Evolutionary conservation across 805 yeast species (phyloP).

Genomic region (Sugiyamaella lignohabitans): DNA sequence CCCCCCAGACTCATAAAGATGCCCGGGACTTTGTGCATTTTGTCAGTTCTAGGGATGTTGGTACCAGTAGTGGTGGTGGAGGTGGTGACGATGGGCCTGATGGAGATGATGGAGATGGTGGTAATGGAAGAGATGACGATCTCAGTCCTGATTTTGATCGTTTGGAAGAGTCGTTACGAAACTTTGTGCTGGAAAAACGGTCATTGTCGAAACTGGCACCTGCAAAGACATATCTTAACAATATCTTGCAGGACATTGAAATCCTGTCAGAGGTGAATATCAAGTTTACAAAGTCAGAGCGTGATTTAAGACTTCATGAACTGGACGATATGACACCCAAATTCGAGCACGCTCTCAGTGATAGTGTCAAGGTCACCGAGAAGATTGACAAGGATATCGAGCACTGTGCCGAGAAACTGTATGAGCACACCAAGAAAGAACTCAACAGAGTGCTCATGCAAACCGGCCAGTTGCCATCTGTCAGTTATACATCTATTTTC

Average conservation of each 20-base stretch:
- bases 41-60: slow-evolving; percentile 57
- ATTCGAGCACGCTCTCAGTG: slow-evolving; percentile 46
- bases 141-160: slow-evolving; percentile 50
- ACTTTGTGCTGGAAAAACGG: slow-evolving; percentile 82
- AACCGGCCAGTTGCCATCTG: slow-evolving; percentile 44
- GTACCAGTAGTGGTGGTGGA: slow-evolving; percentile 35
- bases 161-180: slow-evolving; percentile 76
- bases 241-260: slow-evolving; percentile 60
- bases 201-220: slow-evolving; percentile 85
- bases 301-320: slow-evolving; percentile 40
- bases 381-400: slow-evolving; percentile 61
- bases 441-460: slow-evolving; percentile 37
- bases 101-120: slow-evolving; percentile 29
- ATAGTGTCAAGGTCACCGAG: slow-evolving; percentile 51
- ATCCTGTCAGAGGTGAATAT: slow-evolving; percentile 58
- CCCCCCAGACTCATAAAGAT: slow-evolving; percentile 88
- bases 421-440: slow-evolving; percentile 50
- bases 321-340: slow-evolving; percentile 57
- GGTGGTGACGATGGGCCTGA: slow-evolving; percentile 36
- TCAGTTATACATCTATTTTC: slow-evolving; percentile 57
- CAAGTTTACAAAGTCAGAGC: slow-evolving; percentile 45
- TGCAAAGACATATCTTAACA: slow-evolving; percentile 77
- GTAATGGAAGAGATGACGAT: slow-evolving; percentile 20
- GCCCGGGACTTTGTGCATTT: slow-evolving; percentile 91
- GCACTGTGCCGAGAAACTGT: slow-evolving; percentile 47